Evolutionary conservation across 257 asterid species (phyloP), one percentile per base, ranked within the genome.

Genomic region (Ocimum tenuiflorum): DNA sequence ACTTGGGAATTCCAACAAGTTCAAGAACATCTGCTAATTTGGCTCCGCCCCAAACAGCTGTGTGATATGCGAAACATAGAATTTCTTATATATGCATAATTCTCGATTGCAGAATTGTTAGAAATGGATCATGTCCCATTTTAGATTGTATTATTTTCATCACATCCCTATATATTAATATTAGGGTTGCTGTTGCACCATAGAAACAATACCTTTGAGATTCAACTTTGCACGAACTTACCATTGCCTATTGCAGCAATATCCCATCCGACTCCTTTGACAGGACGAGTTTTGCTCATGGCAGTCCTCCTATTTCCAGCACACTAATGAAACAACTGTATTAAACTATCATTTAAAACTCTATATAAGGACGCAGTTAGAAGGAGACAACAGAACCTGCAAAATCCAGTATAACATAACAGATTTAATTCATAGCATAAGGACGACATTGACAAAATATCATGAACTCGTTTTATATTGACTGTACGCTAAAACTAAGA

Each of bases 221-320:
- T 29, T 65, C 20, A 36, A 53, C 39, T 39, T 14, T 48, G 53
- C 43, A 24, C 52, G 20, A 11, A 57, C 91, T 80, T 68, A 90
- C 99, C 99, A 82, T 94, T 94, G 80, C 99, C 97, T 71, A 94
- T 54, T 0, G 97, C 96, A 68, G 94, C 80, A 77, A 83, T 62
- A 29, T 86, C 99, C 99, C 97, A 94, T 43, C 99, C 99, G 80
- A 94, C 97, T 73, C 99, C 99, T 73, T 50, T 94, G 75, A 94
- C 99, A 29, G 65, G 79, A 52, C 83, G 82, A 55, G 71, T 83
- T 52, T 85, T 82, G 85, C 99, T 94, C 99, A 94, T 94, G 20
- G 88, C 97, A 45, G 99, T 94, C 80, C 99, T 86, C 78, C 99
- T 88, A 82, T 90, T 94, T 50, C 98, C 98, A 73, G 98, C 98